Evolutionary conservation across 2,329 filamentous ascomycete species (phyloP).

Genomic region (Xylogone sp.): DNA sequence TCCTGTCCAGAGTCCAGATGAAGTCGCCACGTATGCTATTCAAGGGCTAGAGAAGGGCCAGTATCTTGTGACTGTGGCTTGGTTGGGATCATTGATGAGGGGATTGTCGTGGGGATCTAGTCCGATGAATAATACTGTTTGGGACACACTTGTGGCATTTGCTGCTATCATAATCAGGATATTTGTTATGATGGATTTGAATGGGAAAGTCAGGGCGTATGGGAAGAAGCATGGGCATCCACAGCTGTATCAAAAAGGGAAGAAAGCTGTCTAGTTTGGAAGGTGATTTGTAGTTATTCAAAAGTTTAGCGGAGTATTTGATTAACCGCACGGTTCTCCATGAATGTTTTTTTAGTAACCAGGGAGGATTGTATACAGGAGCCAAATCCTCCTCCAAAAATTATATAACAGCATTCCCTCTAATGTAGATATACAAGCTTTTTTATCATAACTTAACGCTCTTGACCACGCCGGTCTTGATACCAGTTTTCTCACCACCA

Average conservation of each 20-base stretch:
- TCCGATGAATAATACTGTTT: slow-evolving; percentile 53
- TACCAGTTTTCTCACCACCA: slow-evolving; percentile 87
- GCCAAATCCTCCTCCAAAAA: not conserved
- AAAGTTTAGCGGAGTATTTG: not conserved
- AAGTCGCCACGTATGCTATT: slow-evolving; percentile 69
- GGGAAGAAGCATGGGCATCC: slow-evolving; percentile 57
- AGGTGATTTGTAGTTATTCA: not conserved
- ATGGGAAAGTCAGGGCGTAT: slow-evolving; percentile 54
- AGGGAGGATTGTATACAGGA: no score
- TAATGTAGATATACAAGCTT: not conserved
- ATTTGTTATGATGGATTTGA: slow-evolving; percentile 53
- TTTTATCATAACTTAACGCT: slow-evolving; percentile 72
- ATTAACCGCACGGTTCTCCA: no score
- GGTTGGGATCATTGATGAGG: slow-evolving; percentile 69
- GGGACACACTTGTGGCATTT: slow-evolving; percentile 55
- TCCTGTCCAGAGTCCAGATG: slow-evolving; percentile 70
- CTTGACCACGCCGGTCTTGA: slow-evolving; percentile 90
- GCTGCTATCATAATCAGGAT: slow-evolving; percentile 52
- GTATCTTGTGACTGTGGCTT: slow-evolving; percentile 73
- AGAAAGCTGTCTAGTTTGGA: not conserved
- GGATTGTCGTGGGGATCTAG: slow-evolving; percentile 53
- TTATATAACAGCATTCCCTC: no score
- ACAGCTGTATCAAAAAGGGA: slow-evolving; percentile 30
- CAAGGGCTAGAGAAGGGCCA: slow-evolving; percentile 74
- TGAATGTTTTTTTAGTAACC: no score